Conservation (phyloP, 768 basidiomycete genomes). For the Rickenella mellea region DNA sequence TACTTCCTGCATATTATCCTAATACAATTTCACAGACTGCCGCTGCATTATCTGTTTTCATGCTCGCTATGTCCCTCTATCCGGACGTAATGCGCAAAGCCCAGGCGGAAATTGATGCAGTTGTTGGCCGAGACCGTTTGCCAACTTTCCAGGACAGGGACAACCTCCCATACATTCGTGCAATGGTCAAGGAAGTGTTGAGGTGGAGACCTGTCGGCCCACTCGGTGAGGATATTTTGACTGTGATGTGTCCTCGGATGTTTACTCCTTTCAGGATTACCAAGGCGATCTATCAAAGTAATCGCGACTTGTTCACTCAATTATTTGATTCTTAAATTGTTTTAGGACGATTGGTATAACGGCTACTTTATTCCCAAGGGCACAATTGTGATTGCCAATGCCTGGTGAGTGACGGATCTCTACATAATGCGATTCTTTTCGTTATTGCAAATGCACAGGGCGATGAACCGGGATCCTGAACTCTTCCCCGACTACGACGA, state of each 20-base stretch:
- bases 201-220: slow-evolving; percentile 1
- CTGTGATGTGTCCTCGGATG: background rate
- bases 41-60: too few species aligned
- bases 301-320: too few species aligned
- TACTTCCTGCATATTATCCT: too few species aligned
- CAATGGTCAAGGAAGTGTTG: slow-evolving; percentile 4
- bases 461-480: slow-evolving; percentile 26
- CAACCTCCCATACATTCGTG: slow-evolving; percentile 6
- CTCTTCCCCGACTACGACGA: slow-evolving; percentile 28
- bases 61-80: background rate
- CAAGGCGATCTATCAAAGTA: background rate
- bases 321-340: too few species aligned
- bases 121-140: slow-evolving; percentile 2
- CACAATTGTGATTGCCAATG: slow-evolving; percentile 8
- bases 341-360: slow-evolving; percentile 8
- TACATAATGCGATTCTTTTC: too few species aligned
- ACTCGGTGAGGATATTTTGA: background rate
- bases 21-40: too few species aligned
- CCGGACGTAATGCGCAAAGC: background rate
- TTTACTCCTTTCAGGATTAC: background rate
- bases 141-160: slow-evolving; percentile 1
- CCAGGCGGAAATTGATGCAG: background rate
- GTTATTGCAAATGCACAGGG: too few species aligned
- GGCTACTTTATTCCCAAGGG: slow-evolving; percentile 9
- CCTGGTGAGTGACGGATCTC: too few species aligned